Evolutionary conservation across 129 eudicot species (phyloP).

Genomic region (Logfia minima): DNA sequence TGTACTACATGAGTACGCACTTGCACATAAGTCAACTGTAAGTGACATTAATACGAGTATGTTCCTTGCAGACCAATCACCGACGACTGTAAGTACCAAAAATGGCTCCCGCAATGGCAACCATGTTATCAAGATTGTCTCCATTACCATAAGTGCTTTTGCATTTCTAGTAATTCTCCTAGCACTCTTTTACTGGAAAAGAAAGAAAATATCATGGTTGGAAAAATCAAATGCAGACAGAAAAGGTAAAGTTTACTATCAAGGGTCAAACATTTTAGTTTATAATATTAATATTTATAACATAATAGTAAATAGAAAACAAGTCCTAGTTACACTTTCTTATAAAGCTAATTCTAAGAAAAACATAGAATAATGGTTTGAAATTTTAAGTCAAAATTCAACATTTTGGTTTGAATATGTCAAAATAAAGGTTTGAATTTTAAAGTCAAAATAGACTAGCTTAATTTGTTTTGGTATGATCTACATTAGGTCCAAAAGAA

Average conservation of each 20-base stretch:
- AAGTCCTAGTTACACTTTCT: too few relatives aligned
- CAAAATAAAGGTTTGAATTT: background rate
- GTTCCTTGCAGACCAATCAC: slow-evolving; percentile 35
- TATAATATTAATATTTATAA: too few relatives aligned
- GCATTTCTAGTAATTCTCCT: slow-evolving; percentile 29
- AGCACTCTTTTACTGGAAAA: slow-evolving; percentile 35
- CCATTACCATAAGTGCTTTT: slow-evolving; percentile 36
- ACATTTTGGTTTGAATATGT: too few relatives aligned
- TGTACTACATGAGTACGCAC: too few relatives aligned
- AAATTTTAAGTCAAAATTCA: too few relatives aligned
- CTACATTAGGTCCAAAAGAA: slow-evolving; percentile 42
- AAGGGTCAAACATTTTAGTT: background rate
- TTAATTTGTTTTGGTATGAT: background rate
- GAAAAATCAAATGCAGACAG: slow-evolving; percentile 27
- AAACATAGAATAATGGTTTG: background rate
- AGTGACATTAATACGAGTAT: background rate
- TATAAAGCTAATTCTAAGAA: too few relatives aligned
- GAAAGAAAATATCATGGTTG: slow-evolving; percentile 17
- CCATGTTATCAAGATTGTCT: slow-evolving; percentile 26
- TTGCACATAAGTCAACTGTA: background rate
- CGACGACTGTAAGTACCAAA: slow-evolving; percentile 29
- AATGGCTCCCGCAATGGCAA: slow-evolving; percentile 31
- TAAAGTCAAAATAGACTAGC: background rate
- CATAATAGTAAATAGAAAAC: too few relatives aligned
- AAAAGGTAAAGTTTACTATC: slow-evolving; percentile 16